phyloP scores from a whole-genome alignment of 345 rosid species.

The Physaria fendleri region DNA sequence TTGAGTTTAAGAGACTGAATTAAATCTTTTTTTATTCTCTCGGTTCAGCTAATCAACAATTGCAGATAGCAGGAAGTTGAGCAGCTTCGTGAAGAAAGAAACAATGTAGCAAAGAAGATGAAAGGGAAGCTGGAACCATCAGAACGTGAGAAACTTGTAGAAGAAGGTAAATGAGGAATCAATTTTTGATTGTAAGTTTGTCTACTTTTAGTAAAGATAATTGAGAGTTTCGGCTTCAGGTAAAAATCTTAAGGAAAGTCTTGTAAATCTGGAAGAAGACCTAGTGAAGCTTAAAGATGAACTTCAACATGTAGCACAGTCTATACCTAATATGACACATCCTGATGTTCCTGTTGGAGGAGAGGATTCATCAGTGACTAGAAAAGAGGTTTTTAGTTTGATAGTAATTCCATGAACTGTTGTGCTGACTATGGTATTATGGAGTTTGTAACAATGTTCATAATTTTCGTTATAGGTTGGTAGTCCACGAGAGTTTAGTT shows the following conservation, averaged over 20 bases:
- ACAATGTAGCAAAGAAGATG: conserved; percentile 81
- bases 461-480: conserved; percentile 47
- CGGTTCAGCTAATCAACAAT: conserved; percentile 49
- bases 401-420: neutral
- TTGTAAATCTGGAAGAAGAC: conserved; percentile 65
- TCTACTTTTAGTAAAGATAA: neutral
- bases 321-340: conserved; percentile 91
- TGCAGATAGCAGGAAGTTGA: conserved; percentile 89
- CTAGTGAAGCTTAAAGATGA: conserved; percentile 62
- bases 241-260: conserved; percentile 72
- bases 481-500: conserved; percentile 51
- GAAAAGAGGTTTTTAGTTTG: conserved; percentile 44
- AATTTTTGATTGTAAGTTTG: neutral
- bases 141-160: conserved; percentile 67
- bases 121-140: conserved; percentile 71
- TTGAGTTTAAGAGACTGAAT: neutral
- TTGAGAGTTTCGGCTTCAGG: conserved; percentile 34
- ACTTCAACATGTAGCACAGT: conserved; percentile 79
- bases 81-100: conserved; percentile 73
- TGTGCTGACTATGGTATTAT: neutral
- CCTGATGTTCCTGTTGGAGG: conserved; percentile 81
- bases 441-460: neutral
- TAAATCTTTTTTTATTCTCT: neutral
- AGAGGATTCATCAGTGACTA: conserved; percentile 57
- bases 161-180: conserved; percentile 47